Base-by-base conservation (phyloP, 371 early-diverging fungal genomes). In the Nematocida ironsii region DNA sequence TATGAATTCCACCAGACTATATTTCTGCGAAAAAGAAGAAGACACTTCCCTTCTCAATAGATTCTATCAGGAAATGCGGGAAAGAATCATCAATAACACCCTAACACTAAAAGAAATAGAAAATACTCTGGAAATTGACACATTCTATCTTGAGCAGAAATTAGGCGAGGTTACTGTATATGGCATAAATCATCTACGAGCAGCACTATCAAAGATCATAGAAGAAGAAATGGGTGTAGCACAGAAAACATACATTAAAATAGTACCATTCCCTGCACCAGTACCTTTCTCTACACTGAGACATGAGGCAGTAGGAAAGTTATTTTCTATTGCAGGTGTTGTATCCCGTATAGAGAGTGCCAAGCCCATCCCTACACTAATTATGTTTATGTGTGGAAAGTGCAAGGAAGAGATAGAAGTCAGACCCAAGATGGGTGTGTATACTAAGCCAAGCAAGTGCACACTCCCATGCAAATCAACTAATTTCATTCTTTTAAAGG, bases 341-440 rank as follows among this genome's bases (percentile, higher is more conserved):
- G 83, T 85, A 18, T 73, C 83, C 48, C 67, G 78, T 60, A 80
- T 86, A 66, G 85, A 84, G 55, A 82, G 71, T 68, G 66, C 72
- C 72, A 84, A 68, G 52, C 66, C 83, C 9, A 58, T 81, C 7
- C 50, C 70, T 48, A 61, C 23, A 3, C 61, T 72, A 45, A 20
- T 83, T 47, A 58, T 73, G 18, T 87, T 85, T 83, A 82, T 73
- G 54, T 87, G 87, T 58, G 42, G 33, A 0, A 85, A 87, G 74
- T 87, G 87, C 70, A 80, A 76, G 9, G 83, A 78, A 62, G 61
- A 83, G 33, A 56, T 80, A n/a, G 33, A 55, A 27, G 9, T 3
- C 33, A 27, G 50, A 23, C 58, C 62, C 18, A 61, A 81, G 3
- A 33, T 45, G 58, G 72, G 84, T 48, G 44, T 84, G 1, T 85